phyloP scores from a whole-genome alignment of 1,139 yeast species.

The Pichia sp. region DNA sequence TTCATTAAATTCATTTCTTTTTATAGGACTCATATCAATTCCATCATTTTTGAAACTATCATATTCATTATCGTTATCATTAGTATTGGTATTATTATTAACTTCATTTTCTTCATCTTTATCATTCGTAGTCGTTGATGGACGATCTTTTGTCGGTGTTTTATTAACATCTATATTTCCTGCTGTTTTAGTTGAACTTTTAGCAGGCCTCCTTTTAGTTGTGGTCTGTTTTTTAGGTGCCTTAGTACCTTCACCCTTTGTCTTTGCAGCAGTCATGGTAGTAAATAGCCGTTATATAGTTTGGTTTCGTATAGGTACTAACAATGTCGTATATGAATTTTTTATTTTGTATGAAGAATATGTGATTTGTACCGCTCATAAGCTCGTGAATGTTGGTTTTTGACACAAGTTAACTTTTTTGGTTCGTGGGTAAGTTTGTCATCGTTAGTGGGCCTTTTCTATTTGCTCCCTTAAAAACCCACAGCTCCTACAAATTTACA shows the following conservation, averaged over 20 bases:
- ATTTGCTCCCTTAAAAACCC: too few species aligned
- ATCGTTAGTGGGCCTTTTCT: too few species aligned
- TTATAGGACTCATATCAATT: constrained; percentile 3
- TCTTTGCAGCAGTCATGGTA: constrained; percentile 4
- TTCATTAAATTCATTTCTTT: not conserved
- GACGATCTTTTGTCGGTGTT: not conserved
- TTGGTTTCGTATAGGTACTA: too few species aligned
- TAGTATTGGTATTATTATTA: not conserved
- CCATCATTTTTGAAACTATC: not conserved
- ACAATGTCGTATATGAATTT: too few species aligned
- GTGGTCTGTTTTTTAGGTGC: not conserved
- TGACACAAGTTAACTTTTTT: too few species aligned
- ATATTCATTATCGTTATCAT: not conserved
- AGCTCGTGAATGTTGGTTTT: too few species aligned
- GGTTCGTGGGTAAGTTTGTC: too few species aligned
- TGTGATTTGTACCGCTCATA: too few species aligned
- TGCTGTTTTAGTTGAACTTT: not conserved
- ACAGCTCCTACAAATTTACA: too few species aligned
- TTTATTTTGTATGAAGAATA: too few species aligned
- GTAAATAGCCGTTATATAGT: too few species aligned
- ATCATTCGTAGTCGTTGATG: not conserved
- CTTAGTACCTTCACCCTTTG: not conserved
- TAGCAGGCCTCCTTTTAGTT: not conserved
- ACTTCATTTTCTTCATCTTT: not conserved
- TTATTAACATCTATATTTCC: not conserved